Conservation (phyloP, 352 stramenopile species). For the Phytophthora foliorum region DNA sequence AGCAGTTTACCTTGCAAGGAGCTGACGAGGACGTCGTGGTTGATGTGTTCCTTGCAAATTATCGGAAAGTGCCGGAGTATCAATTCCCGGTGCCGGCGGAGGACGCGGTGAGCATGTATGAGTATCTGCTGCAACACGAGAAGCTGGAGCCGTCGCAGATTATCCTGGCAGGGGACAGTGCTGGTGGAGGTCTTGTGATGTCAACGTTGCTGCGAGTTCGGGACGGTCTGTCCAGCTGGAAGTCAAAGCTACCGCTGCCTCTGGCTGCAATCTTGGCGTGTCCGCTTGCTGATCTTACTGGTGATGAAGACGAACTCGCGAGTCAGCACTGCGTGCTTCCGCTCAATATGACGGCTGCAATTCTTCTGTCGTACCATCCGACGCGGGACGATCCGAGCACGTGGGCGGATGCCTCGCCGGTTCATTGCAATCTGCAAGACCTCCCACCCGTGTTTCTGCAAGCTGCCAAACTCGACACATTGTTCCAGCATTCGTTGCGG, state of each 20-base stretch:
- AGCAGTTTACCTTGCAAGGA: conserved; percentile 14
- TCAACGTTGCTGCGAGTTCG: conserved; percentile 49
- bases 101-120: conserved; percentile 47
- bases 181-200: conserved; percentile 48
- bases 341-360: conserved; percentile 25
- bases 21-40: conserved; percentile 20
- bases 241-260: conserved; percentile 29
- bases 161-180: conserved; percentile 52
- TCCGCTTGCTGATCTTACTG: conserved; percentile 56
- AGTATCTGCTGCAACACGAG: conserved; percentile 54
- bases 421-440: conserved; percentile 45
- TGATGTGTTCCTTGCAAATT: conserved; percentile 52
- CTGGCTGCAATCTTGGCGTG: conserved; percentile 43
- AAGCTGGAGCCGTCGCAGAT: conserved; percentile 40
- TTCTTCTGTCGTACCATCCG: conserved; percentile 25
- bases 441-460: conserved; percentile 51
- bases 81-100: conserved; percentile 45
- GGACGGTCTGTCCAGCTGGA: conserved; percentile 29
- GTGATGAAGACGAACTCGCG: conserved; percentile 15
- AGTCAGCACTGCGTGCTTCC: conserved; percentile 43
- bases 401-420: conserved; percentile 40
- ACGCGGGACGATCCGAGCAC: conserved; percentile 32
- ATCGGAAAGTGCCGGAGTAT: conserved; percentile 51
- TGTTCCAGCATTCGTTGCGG: conserved; percentile 41
- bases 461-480: conserved; percentile 36